Evolutionary conservation across 129 eudicot genomes (phyloP).

Genomic region (Apium graveolens): DNA sequence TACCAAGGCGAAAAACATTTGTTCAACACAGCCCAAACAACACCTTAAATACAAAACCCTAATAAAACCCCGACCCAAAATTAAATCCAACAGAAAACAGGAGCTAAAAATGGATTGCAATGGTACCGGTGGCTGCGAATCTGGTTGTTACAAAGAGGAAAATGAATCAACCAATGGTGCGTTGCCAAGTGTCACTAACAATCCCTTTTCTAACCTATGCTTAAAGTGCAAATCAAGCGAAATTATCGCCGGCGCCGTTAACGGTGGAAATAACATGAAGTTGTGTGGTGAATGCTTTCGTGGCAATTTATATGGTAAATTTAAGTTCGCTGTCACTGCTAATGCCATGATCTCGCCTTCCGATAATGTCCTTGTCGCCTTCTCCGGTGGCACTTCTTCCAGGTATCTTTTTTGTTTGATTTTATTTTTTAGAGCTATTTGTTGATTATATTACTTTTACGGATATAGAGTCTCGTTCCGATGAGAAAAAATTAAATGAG

Average conservation of each 20-base stretch:
- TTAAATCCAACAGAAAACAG: neutral
- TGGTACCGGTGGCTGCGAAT: constrained; percentile 34
- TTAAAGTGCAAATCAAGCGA: constrained; percentile 68
- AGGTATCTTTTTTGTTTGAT: constrained; percentile 28
- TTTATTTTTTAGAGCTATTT: neutral
- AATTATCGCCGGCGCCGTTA: constrained; percentile 40
- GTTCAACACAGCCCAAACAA: neutral
- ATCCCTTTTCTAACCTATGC: constrained; percentile 28
- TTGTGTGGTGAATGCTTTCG: constrained; percentile 80
- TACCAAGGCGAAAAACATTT: too few species aligned
- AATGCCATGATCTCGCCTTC: constrained; percentile 81
- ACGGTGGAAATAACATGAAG: constrained; percentile 36
- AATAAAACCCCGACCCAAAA: neutral
- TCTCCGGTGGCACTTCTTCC: constrained; percentile 92
- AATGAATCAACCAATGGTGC: neutral
- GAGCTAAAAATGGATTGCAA: constrained; percentile 46
- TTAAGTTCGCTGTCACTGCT: constrained; percentile 75
- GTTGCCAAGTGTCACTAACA: constrained; percentile 6
- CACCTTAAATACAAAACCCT: constrained; percentile 15
- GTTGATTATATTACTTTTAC: neutral
- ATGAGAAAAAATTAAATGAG: neutral
- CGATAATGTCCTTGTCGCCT: constrained; percentile 88
- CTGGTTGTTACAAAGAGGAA: constrained; percentile 47
- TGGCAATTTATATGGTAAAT: constrained; percentile 75
- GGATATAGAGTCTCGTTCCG: neutral